Evolutionary conservation across 257 asterid species (phyloP).

Genomic region (Misopates orontium): DNA sequence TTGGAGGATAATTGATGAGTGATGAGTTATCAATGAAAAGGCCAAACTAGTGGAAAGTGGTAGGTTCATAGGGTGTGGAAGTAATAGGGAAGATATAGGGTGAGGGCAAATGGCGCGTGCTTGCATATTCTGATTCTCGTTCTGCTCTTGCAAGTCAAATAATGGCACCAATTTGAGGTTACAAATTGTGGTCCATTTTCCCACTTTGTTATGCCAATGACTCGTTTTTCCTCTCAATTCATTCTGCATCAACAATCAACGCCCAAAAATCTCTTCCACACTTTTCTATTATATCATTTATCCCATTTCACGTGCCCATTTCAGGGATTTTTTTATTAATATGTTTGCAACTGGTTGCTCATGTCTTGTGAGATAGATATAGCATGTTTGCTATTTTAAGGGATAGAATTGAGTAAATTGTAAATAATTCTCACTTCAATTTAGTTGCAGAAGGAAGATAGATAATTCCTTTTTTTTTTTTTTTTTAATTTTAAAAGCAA

Average conservation of each 20-base stretch:
- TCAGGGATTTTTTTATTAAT: too few relatives aligned
- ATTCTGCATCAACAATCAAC: constrained; percentile 3
- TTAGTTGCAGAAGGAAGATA: too few relatives aligned
- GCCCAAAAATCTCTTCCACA: too few relatives aligned
- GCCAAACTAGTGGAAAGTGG: constrained; percentile 17
- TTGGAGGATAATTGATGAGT: background rate
- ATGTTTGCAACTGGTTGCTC: too few relatives aligned
- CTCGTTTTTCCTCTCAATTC: background rate
- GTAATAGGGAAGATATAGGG: constrained; percentile 4
- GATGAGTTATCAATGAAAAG: constrained; percentile 29
- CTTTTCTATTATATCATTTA: background rate
- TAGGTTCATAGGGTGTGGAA: constrained; percentile 40
- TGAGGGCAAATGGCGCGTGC: constrained; percentile 21
- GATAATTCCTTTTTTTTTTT: too few relatives aligned
- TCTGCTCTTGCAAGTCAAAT: too few relatives aligned
- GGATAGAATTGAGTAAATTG: too few relatives aligned
- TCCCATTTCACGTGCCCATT: too few relatives aligned
- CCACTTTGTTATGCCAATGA: background rate
- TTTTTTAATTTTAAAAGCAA: too few relatives aligned
- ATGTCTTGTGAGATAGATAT: too few relatives aligned
- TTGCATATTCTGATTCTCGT: background rate
- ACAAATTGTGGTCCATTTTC: constrained; percentile 9
- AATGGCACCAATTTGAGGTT: background rate
- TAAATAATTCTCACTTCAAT: too few relatives aligned
- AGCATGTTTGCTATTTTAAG: too few relatives aligned